phyloP scores from a whole-genome alignment of 2,329 filamentous ascomycete genomes.

The Cytospora mali region DNA sequence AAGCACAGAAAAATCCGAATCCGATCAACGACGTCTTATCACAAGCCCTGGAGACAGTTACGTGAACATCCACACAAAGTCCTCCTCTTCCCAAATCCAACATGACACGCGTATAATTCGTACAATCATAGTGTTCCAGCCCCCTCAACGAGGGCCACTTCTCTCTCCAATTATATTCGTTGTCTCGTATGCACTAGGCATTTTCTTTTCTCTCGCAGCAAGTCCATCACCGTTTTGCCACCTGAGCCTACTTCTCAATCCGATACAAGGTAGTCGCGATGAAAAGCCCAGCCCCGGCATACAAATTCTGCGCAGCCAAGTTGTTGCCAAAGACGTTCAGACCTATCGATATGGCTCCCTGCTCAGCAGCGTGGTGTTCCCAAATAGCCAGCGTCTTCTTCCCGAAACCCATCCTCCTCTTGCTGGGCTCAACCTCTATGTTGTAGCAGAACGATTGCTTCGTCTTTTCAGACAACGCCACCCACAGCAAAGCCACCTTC shows the following conservation, averaged over 20 bases:
- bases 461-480: background rate
- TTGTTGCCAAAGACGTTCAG: slow-evolving; percentile 11
- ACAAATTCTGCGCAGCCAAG: background rate
- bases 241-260: background rate
- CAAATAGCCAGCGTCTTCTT: background rate
- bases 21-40: too few species aligned
- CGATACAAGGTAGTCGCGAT: slow-evolving; percentile 26
- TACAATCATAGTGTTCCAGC: too few species aligned
- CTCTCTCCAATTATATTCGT: too few species aligned
- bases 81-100: too few species aligned
- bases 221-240: too few species aligned
- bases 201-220: too few species aligned
- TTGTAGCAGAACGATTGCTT: slow-evolving; percentile 8
- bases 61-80: too few species aligned
- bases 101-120: too few species aligned
- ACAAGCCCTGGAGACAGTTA: too few species aligned
- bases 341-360: background rate
- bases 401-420: slow-evolving; percentile 10
- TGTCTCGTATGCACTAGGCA: too few species aligned
- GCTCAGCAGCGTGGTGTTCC: slow-evolving; percentile 1
- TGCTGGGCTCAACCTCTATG: slow-evolving; percentile 3
- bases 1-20: background rate
- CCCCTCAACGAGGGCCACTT: too few species aligned
- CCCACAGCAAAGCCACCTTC: background rate
- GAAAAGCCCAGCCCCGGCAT: background rate